Evolutionary conservation across 257 asterid genomes (phyloP).

Genomic region (Cinchona pubescens): DNA sequence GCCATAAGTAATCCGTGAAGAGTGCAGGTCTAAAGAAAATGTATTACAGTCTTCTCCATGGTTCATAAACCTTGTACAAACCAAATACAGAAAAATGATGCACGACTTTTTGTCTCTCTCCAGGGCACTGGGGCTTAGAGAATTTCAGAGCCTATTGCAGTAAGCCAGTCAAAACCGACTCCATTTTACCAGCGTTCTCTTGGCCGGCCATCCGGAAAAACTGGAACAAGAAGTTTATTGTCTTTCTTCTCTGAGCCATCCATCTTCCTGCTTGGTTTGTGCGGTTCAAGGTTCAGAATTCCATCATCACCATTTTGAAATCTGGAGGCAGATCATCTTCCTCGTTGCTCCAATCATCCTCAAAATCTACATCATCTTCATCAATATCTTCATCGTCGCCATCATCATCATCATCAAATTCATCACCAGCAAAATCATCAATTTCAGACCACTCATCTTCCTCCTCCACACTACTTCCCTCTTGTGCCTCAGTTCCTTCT

Average conservation of each 20-base stretch:
- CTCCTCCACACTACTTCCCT: constrained; percentile 41
- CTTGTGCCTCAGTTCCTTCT: constrained; percentile 37
- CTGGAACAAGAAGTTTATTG: constrained; percentile 48
- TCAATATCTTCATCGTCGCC: constrained; percentile 27
- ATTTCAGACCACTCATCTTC: constrained; percentile 66
- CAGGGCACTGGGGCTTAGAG: background rate
- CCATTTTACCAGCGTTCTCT: constrained; percentile 86
- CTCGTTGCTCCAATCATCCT: constrained; percentile 61
- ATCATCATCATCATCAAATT: constrained; percentile 34
- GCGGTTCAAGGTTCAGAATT: constrained; percentile 33
- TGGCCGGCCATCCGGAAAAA: constrained; percentile 82
- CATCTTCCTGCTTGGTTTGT: constrained; percentile 35
- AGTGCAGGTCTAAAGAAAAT: background rate
- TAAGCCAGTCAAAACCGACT: background rate
- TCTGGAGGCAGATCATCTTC: constrained; percentile 78
- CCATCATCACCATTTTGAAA: constrained; percentile 49
- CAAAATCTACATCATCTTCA: constrained; percentile 34
- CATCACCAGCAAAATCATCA: constrained; percentile 56
- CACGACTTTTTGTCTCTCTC: background rate
- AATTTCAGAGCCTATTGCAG: background rate
- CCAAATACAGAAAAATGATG: background rate
- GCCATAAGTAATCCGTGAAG: background rate
- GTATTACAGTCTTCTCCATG: background rate
- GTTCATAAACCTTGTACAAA: constrained; percentile 3
- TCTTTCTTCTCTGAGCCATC: constrained; percentile 42